phyloP scores from a whole-genome alignment of 78 protist species.

The Speleostelium caveatum region DNA sequence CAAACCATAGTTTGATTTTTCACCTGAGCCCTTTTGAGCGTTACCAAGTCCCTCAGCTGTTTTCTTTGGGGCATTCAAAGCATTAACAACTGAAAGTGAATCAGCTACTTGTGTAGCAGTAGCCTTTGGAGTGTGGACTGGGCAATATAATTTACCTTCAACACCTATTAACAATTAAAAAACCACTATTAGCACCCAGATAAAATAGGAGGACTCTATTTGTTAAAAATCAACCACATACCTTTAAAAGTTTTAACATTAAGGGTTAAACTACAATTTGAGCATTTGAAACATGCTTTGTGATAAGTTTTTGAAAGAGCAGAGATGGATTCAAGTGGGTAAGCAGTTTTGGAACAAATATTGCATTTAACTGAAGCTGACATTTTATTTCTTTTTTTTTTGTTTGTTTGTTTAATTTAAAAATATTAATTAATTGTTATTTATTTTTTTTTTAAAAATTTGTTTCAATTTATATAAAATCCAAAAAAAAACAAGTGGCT shows the following conservation, averaged over 20 bases:
- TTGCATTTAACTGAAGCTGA: conserved; percentile 66
- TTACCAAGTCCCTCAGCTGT: conserved; percentile 74
- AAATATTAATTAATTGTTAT: too few relatives aligned
- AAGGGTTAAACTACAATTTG: conserved; percentile 48
- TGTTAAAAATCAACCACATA: too few relatives aligned
- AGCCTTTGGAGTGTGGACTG: conserved; percentile 82
- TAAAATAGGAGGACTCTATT: too few relatives aligned
- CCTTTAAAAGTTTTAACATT: conserved; percentile 76
- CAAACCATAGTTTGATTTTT: conserved; percentile 46
- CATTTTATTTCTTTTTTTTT: conserved; percentile 39
- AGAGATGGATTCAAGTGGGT: conserved; percentile 70
- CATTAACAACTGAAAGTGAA: conserved; percentile 69
- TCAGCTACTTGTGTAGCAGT: conserved; percentile 72
- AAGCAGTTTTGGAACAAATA: conserved; percentile 58
- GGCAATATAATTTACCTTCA: conserved; percentile 76
- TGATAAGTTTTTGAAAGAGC: neutral
- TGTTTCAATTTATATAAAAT: too few relatives aligned
- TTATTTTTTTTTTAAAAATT: too few relatives aligned
- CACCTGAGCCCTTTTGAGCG: conserved; percentile 81
- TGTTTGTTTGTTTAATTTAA: neutral
- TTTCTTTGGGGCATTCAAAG: conserved; percentile 80
- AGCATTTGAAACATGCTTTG: conserved; percentile 11
- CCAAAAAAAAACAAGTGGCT: too few relatives aligned
- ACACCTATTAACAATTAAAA: conserved; percentile 67
- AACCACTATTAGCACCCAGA: too few relatives aligned